Evolutionary conservation across 176 grass and related monocot species (phyloP), one percentile per base, ranked within the genome.

Genomic region (Olyra latifolia): DNA sequence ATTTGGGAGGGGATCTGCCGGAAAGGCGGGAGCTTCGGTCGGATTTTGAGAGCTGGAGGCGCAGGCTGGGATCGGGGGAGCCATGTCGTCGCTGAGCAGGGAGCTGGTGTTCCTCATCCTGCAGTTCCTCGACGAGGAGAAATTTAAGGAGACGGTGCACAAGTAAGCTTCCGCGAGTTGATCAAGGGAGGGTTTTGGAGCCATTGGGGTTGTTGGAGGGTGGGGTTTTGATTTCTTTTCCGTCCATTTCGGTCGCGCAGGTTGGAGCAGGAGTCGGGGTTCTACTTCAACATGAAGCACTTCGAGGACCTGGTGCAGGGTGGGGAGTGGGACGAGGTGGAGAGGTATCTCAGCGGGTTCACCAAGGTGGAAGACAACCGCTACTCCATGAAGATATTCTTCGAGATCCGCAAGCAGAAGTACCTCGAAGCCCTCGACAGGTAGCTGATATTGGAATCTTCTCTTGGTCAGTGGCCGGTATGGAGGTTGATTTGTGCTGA

Each of bases 311-410:
- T 89, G 77, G 93, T 99, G 57, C 93, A 95, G 72, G 97, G 89
- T 39, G 97, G 97, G 61, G 97, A 99, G 77, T 99, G 97, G 97
- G 97, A 99, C 46, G 97, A 99, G 74, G 97, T 99, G n/a, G 97
- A 99, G 88, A 90, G 42, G 61, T 99, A 99, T 86, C 97, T 99
- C 66, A 92, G 97, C 56, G 97, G 97, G 38, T 99, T 99, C 86
- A 99, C 97, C 32, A 99, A 99, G 86, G 97, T 99, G 45, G 97
- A 99, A 71, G 97, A 99, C 74, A 99, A 99, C 82, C 88, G 97
- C 77, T 99, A 99, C 87, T 99, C 97, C 84, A 99, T 99, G 97
- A 99, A 99, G 82, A 99, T 99, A 55, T 99, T 99, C 71, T 99
- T 99, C 19, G 97, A 99, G 91, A 99, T 99, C 83, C 88, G 97